phyloP scores from a whole-genome alignment of 1,284 basidiomycete genomes.

The Hemileia vastatrix region DNA sequence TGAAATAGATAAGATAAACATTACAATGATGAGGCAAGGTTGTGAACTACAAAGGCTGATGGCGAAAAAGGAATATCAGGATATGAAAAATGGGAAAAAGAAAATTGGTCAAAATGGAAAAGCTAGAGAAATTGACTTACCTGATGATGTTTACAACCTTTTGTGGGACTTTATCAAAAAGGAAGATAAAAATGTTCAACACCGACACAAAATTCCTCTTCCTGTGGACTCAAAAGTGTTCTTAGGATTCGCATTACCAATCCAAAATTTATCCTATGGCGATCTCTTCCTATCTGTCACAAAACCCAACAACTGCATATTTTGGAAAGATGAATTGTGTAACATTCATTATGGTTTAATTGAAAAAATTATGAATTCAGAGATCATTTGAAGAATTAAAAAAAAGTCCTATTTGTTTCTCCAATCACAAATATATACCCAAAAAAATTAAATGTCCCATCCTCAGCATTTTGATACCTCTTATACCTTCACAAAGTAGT shows the following conservation, averaged over 20 bases:
- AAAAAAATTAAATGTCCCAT: too few species aligned
- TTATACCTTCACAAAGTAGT: too few species aligned
- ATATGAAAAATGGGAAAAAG: neutral
- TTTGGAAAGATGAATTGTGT: too few species aligned
- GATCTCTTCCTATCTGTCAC: too few species aligned
- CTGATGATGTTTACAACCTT: neutral
- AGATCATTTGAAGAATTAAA: too few species aligned
- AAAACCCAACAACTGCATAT: too few species aligned
- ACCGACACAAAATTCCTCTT: neutral
- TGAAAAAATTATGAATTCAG: neutral
- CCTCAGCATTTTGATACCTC: too few species aligned
- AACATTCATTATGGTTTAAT: conserved; percentile 2
- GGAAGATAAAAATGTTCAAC: neutral
- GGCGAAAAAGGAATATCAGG: neutral
- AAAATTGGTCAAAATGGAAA: neutral
- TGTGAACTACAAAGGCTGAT: conserved; percentile 4
- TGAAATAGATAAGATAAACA: neutral
- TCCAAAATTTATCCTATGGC: too few species aligned
- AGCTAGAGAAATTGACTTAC: neutral
- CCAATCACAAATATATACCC: too few species aligned
- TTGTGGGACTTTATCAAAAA: neutral
- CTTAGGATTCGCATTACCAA: neutral
- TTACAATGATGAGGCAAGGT: neutral
- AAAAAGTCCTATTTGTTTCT: too few species aligned
- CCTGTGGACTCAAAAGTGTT: neutral